phyloP scores from a whole-genome alignment of 805 yeast species.

The Lachancea sp. region DNA sequence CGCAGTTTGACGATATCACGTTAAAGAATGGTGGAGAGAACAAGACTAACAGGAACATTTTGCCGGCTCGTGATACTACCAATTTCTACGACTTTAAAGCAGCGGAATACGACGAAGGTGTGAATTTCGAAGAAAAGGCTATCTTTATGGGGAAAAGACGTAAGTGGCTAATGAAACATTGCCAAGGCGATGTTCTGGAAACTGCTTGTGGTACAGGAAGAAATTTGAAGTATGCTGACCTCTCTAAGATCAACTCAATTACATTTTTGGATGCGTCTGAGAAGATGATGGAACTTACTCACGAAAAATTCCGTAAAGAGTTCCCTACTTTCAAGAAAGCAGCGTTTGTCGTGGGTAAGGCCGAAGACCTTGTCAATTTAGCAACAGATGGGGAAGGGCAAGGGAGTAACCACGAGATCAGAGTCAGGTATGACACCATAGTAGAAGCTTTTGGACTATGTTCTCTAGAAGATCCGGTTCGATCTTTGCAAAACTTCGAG shows the following conservation, averaged over 20 bases:
- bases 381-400: conserved; percentile 34
- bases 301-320: conserved; percentile 59
- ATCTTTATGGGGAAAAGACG: conserved; percentile 52
- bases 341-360: conserved; percentile 85
- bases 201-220: conserved; percentile 96
- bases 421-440: conserved; percentile 78
- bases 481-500: conserved; percentile 69
- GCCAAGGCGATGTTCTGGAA: conserved; percentile 85
- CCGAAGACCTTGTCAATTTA: conserved; percentile 67
- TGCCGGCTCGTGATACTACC: conserved; percentile 76
- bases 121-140: conserved; percentile 48
- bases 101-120: conserved; percentile 69
- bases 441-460: conserved; percentile 93
- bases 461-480: conserved; percentile 89
- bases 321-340: conserved; percentile 66
- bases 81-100: conserved; percentile 74
- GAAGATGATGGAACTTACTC: conserved; percentile 78
- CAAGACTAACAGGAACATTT: conserved; percentile 36
- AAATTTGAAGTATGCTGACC: conserved; percentile 69
- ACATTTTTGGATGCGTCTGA: conserved; percentile 82
- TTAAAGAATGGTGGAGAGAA: conserved; percentile 30
- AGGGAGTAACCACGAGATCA: conserved; percentile 19
- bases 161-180: conserved; percentile 71
- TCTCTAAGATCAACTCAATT: conserved; percentile 55
- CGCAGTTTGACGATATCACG: conserved; percentile 29